These are phyloP conservation scores for Stemphylium vesicarium DNA, from an alignment of 2,329 filamentous ascomycete species.

Conservation along the genomic window DNA sequence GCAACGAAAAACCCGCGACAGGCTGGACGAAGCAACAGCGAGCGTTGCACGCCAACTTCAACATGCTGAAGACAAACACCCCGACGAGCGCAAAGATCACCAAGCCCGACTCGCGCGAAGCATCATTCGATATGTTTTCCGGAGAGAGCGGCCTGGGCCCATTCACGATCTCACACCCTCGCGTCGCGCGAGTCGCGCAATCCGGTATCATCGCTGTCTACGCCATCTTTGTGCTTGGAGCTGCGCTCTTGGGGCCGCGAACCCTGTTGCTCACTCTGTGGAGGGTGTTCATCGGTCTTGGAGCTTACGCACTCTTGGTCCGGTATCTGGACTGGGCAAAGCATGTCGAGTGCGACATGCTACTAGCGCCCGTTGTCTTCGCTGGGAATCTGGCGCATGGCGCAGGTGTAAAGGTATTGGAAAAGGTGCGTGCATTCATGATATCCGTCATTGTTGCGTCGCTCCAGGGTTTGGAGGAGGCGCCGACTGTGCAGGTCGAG, in stretches of 20 bases:
- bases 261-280: constrained; percentile 2
- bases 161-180: neutral
- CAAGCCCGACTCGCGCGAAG: too few relatives aligned
- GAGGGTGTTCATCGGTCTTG: neutral
- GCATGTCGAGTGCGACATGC: neutral
- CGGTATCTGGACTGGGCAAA: neutral
- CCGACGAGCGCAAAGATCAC: too few relatives aligned
- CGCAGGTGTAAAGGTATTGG: constrained; percentile 26
- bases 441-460: too few relatives aligned
- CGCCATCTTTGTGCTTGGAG: neutral
- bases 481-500: too few relatives aligned
- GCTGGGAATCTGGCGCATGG: constrained; percentile 40
- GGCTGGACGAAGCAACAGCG: too few relatives aligned
- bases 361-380: constrained; percentile 5
- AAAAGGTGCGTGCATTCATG: too few relatives aligned
- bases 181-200: neutral
- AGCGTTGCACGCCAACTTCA: too few relatives aligned
- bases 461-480: too few relatives aligned
- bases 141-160: neutral
- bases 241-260: neutral
- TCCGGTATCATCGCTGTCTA: neutral
- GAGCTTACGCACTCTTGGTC: neutral
- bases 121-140: too few relatives aligned
- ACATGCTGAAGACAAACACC: too few relatives aligned
- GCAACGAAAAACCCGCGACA: too few relatives aligned